Base-by-base conservation (phyloP, 2,329 filamentous ascomycete species). In the Seiridium unicorne region DNA sequence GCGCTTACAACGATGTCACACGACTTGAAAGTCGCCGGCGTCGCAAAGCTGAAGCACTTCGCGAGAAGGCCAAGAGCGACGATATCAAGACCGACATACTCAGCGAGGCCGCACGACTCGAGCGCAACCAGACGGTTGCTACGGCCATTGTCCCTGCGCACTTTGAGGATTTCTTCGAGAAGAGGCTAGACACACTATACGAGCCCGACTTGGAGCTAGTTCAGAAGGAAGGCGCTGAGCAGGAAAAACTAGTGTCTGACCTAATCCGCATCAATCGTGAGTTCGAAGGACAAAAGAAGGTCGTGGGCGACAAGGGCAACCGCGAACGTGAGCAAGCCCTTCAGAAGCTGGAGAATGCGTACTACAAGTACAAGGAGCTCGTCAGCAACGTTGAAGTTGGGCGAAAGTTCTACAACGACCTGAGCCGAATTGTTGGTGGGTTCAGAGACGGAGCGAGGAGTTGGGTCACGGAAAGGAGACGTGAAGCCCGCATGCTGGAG, bases 361-460 rank as follows among this genome's bases (percentile, higher is more conserved):
- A 96, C 72, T 88, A 93, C 74, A 96, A 94, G 76, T 98, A 98
- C 79, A 97, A 97, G 76, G 94, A 99, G 73, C 92, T 98, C 60
- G 87, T 97, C 60, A 91, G 86, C 65, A 97, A 98, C 70, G 82
- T 97, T 3, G 94, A 98, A 65, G 91, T 90, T 0, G 95, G 92
- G 0, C 83, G 94, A 57, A 97, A 95, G 73, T 99, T 99, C 72
- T 99, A 98, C 79, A 99, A 99, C 67, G 93, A 98, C 70, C 82
- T 99, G 4, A 91, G 90, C 51, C 91, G 90, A 74, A 93, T 98
- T 63, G 91, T 97, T 1, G 89, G 87, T 0, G 79, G 79, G 8
- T 98, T 97, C 73, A 83, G 93, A 18, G 94, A 97, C 66, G 68
- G 66, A 18, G 90, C 91, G 42, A 88, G 88, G 65, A 84, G 83